phyloP scores from a whole-genome alignment of 495 filamentous ascomycete species.

The Bacidia rubella region DNA sequence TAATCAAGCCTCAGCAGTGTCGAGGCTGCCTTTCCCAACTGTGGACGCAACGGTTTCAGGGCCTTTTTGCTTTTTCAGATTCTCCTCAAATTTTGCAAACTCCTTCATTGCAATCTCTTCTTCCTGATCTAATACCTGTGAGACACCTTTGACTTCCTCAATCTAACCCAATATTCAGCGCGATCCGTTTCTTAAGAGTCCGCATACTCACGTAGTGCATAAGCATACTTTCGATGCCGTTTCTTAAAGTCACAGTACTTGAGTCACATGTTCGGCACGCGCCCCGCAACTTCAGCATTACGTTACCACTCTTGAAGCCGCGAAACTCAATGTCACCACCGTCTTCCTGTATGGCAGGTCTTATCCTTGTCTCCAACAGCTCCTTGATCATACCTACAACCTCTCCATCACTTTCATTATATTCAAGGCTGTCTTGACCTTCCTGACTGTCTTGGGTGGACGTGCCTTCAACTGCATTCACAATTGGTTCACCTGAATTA shows the following conservation, averaged over 20 bases:
- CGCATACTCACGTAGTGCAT: conserved; percentile 56
- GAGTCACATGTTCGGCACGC: conserved; percentile 93
- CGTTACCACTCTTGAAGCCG: conserved; percentile 76
- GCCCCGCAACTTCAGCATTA: conserved; percentile 75
- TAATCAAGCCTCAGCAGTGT: conserved; percentile 39
- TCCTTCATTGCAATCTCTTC: conserved; percentile 82
- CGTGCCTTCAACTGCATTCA: conserved; percentile 53
- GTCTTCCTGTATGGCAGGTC: conserved; percentile 93
- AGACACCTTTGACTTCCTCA: conserved; percentile 86
- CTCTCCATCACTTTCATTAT: conserved; percentile 79
- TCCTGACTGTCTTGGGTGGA: conserved; percentile 40
- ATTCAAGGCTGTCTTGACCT: conserved; percentile 53
- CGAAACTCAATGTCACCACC: conserved; percentile 92
- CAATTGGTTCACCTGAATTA: conserved; percentile 66
- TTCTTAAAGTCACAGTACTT: conserved; percentile 88
- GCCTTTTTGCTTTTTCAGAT: conserved; percentile 65
- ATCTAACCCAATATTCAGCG: conserved; percentile 41
- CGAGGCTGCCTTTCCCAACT: conserved; percentile 50
- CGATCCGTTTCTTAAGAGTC: background rate
- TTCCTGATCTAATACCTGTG: conserved; percentile 82
- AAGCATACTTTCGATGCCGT: conserved; percentile 94
- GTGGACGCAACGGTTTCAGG: conserved; percentile 43
- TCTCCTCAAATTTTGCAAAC: conserved; percentile 94
- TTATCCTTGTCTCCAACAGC: conserved; percentile 85
- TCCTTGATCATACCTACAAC: conserved; percentile 98